Base-by-base conservation (phyloP, 2,329 filamentous ascomycete genomes). In the Fusarium incarnatum region DNA sequence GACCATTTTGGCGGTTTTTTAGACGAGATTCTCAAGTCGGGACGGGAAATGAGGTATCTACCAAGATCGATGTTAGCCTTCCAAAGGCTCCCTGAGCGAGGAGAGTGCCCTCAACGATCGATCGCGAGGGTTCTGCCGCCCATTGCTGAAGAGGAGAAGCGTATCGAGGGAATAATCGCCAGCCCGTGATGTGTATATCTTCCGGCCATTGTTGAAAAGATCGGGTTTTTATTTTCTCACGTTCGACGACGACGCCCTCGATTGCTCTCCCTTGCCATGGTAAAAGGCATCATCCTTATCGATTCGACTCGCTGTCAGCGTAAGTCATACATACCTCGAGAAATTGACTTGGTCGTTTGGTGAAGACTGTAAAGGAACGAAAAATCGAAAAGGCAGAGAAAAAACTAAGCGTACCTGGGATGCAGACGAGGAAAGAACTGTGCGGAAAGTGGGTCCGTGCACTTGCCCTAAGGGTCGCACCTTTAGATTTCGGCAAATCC, bases 1-100 rank as follows among this genome's bases (percentile, higher is more conserved):
- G 86, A 98, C 94, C 95, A 99, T 99, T 83, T 92, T 98, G 90
- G 83, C 90, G 89, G 88, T 87, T 75, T 81, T 79, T 80, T 77
- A 37, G 61, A 69, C 80, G 88, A 93, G 91, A 94, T 94, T 94
- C 91, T 94, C 91, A 92, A 87, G 87, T 92, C 91, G 85, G 77
- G 78, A 70, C 73, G 77, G 81, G 84, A 88, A 84, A 83, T 88
- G 88, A 90, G 88, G 88, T 90, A 88, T 90, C 88, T 91, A 82
- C 80, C 80, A 70, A 60, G 60, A 49, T 74, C 74, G 71, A 76
- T 80, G 85, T 91, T 90, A 91, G 88, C 87, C 87, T 86, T 86
- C 81, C 79, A 32, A 55, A 57, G 85, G 85, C 86, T 45, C 49
- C 81, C 80, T 80, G 84, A 90, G 88, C 88, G 82, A 86, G 87